Percentiles rank a stretch among this genome's conserved stretches.
Evolutionary conservation across 768 basidiomycete genomes (phyloP).

Genomic region (Auriscalpium vulgare): DNA sequence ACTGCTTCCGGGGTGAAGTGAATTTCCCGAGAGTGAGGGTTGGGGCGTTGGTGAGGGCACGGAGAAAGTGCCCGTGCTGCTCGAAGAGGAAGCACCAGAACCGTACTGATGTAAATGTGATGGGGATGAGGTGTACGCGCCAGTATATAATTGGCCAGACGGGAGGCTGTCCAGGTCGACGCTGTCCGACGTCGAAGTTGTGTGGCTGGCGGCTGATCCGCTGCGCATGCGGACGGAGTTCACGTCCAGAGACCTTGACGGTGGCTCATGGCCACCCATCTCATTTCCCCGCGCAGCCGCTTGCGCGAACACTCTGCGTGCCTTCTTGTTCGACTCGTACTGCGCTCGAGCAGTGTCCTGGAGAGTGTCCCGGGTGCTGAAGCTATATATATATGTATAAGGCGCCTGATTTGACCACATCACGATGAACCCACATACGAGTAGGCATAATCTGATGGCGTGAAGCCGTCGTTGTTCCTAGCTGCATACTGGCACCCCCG

Average conservation of each 20-base stretch:
- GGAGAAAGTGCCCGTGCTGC: slow-evolving; percentile 32
- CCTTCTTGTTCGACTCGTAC: slow-evolving; percentile 73
- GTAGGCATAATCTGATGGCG: slow-evolving; percentile 89
- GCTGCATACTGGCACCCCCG: slow-evolving; percentile 78
- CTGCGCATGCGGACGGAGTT: slow-evolving; percentile 19
- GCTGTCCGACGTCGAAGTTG: slow-evolving; percentile 23
- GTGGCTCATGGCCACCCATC: slow-evolving; percentile 35
- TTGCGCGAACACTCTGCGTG: slow-evolving; percentile 66
- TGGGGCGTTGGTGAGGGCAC: slow-evolving; percentile 29
- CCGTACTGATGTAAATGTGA: slow-evolving; percentile 23
- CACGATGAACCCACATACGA: slow-evolving; percentile 41
- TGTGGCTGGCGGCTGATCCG: slow-evolving; percentile 17
- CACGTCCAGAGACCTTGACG: slow-evolving; percentile 39
- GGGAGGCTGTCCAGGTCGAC: slow-evolving; percentile 15
- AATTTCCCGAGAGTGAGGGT: slow-evolving; percentile 28
- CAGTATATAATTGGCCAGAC: slow-evolving; percentile 9
- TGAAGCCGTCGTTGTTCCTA: slow-evolving; percentile 87
- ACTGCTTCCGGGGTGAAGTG: slow-evolving; percentile 16
- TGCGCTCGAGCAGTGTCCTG: slow-evolving; percentile 75
- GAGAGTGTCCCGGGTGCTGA: slow-evolving; percentile 66
- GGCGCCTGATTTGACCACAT: slow-evolving; percentile 13
- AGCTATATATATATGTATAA: slow-evolving; percentile 32
- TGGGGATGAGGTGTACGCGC: slow-evolving; percentile 25
- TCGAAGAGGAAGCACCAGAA: slow-evolving; percentile 54
- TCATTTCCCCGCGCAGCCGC: slow-evolving; percentile 62